Evolutionary conservation across 1,284 basidiomycete genomes (phyloP).

Genomic region (Anthracocystis setariae): DNA sequence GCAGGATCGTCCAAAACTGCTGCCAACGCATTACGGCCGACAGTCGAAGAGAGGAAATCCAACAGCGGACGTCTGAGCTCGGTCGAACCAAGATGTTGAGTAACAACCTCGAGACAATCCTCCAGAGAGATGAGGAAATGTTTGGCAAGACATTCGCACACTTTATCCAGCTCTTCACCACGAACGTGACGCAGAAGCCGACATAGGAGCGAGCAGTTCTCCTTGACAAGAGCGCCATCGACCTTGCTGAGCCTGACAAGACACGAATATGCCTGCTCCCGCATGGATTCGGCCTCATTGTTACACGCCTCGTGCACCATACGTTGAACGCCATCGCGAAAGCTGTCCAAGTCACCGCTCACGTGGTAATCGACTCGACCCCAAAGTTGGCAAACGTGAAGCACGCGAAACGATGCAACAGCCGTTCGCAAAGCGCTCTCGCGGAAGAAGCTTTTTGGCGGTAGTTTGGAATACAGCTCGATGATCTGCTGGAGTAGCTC

Average conservation of each 20-base stretch:
- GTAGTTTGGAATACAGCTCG: too few species aligned
- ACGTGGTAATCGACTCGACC: too few species aligned
- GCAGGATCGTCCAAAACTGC: conserved; percentile 5
- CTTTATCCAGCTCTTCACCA: conserved; percentile 7
- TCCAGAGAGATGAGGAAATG: conserved; percentile 9
- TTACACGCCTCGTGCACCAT: conserved; percentile 26
- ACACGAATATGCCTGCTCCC: conserved; percentile 13
- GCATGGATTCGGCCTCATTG: not conserved
- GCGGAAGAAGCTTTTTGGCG: too few species aligned
- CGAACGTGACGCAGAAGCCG: conserved; percentile 20
- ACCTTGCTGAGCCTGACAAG: conserved; percentile 13
- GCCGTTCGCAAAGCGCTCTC: too few species aligned
- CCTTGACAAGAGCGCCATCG: conserved; percentile 10
- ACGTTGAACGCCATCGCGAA: conserved; percentile 2
- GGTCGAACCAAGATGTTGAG: not conserved
- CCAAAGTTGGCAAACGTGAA: too few species aligned
- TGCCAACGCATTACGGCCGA: not conserved
- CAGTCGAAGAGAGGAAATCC: conserved; percentile 3
- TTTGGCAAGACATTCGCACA: conserved; percentile 6
- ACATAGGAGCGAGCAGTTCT: conserved; percentile 18
- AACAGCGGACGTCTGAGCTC: not conserved
- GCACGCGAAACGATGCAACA: too few species aligned
- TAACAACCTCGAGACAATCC: conserved; percentile 15
- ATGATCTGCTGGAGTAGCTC: too few species aligned
- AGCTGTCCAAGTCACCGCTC: conserved; percentile 1